Conservation (phyloP, 2,329 filamentous ascomycete genomes). For the Xylariaceae sp. region DNA sequence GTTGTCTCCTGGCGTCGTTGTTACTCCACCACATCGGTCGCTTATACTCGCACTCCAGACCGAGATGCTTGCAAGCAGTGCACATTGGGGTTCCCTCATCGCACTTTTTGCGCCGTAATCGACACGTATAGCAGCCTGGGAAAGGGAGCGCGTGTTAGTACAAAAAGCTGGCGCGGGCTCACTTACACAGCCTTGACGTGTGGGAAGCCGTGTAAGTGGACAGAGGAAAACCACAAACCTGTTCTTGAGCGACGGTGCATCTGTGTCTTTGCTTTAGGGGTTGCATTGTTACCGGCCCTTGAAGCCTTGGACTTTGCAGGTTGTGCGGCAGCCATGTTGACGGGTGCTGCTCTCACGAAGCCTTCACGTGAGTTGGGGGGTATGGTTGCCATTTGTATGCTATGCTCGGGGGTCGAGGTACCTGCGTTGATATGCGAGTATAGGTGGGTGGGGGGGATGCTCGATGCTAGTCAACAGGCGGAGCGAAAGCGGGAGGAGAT, state of each 20-base stretch:
- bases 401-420: constrained; percentile 36
- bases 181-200: constrained; percentile 20
- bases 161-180: constrained; percentile 14
- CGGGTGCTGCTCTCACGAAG: constrained; percentile 48
- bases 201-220: constrained; percentile 20
- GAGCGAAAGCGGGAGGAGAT: constrained; percentile 43
- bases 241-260: constrained; percentile 93
- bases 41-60: constrained; percentile 92
- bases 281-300: constrained; percentile 50
- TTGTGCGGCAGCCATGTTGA: constrained; percentile 62
- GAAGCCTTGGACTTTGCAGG: constrained; percentile 57
- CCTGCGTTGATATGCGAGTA: constrained; percentile 40
- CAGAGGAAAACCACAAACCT: constrained; percentile 60
- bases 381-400: constrained; percentile 65
- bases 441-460: constrained; percentile 29
- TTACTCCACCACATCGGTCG: constrained; percentile 97
- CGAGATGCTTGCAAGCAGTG: constrained; percentile 69
- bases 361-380: constrained; percentile 58
- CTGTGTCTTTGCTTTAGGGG: constrained; percentile 70
- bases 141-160: constrained; percentile 31
- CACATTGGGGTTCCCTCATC: constrained; percentile 63
- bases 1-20: constrained; percentile 75
- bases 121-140: constrained; percentile 66
- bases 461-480: constrained; percentile 33
- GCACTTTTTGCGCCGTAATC: constrained; percentile 67